Evolutionary conservation across 306 rosid genomes (phyloP), one percentile per base, ranked within the genome.

Genomic region (Echinosophora koreensis): DNA sequence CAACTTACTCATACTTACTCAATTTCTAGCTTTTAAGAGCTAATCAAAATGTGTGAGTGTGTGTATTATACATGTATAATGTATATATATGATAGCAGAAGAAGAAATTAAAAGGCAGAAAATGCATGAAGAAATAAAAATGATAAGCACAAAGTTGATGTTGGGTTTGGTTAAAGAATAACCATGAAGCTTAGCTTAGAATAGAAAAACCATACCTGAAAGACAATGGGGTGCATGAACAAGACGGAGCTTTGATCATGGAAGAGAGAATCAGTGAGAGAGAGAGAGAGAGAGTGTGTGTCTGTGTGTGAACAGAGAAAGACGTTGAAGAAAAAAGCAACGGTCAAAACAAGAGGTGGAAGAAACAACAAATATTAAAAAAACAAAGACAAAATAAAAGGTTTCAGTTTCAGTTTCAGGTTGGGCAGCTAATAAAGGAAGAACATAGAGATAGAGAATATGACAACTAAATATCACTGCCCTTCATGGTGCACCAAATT

Each of bases 261-360:
- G 78, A 16, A 14, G 79, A 68, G 54, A 80, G 80, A 79, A 88
- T 56, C 74, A 76, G 60, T 5, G 85, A 69, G 61, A 61, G 79
- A 70, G 80, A 41, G 41, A 61, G 69, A 66, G 64, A 52, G 64
- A 41, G n/a, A 18, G 69, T 63, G 41, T 6, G 47, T 60, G 85
- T 66, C 80, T 27, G 65, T 63, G 73, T 78, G 67, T 80, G 80
- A 74, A 74, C 61, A 83, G 80, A 85, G 85, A 85, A 79, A 91
- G 91, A 88, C 82, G 94, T 84, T 80, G 80, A 56, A 85, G 64
- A 81, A 88, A 73, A 88, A 89, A 85, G 91, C 74, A 90, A 92
- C 95, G 95, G 97, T 92, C 95, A 88, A 88, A 86, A 86, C 70
- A 30, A 76, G 34, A 66, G 56, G 71, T 28, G 18, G 76, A 77